Conservation (phyloP, 208 protist species). For the Novymonas esmeraldas region DNA sequence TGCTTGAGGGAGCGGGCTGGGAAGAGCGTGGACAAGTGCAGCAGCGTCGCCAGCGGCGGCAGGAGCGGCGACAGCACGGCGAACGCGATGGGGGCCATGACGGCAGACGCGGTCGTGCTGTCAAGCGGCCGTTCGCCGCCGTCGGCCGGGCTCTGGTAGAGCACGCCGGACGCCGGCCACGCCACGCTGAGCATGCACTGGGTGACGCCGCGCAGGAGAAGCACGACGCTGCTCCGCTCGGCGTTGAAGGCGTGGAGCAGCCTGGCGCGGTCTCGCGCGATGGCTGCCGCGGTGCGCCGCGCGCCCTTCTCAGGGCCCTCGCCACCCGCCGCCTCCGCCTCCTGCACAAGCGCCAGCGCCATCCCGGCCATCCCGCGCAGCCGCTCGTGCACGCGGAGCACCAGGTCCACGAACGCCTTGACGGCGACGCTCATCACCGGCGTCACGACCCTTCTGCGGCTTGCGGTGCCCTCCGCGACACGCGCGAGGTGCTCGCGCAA, state of each 20-base stretch:
- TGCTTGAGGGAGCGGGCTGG: constrained; percentile 47
- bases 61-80: constrained; percentile 62
- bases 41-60: constrained; percentile 56
- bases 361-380: constrained; percentile 53
- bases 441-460: constrained; percentile 28
- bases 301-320: background rate
- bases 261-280: constrained; percentile 20
- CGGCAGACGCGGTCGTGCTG: constrained; percentile 26
- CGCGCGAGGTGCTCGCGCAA: constrained; percentile 44
- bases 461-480: constrained; percentile 10
- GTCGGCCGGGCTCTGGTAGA: constrained; percentile 49
- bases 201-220: constrained; percentile 54
- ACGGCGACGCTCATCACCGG: constrained; percentile 50
- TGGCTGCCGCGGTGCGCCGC: background rate
- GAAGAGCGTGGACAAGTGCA: constrained; percentile 70
- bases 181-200: constrained; percentile 72
- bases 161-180: constrained; percentile 79
- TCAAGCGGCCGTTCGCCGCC: constrained; percentile 21
- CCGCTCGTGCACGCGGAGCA: constrained; percentile 62
- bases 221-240: constrained; percentile 50
- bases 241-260: constrained; percentile 57
- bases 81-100: constrained; percentile 45
- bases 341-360: constrained; percentile 35
- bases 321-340: constrained; percentile 12
- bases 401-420: constrained; percentile 53